Base-by-base conservation (phyloP, 75 land plant species). In the Cunninghamia lanceolata region DNA sequence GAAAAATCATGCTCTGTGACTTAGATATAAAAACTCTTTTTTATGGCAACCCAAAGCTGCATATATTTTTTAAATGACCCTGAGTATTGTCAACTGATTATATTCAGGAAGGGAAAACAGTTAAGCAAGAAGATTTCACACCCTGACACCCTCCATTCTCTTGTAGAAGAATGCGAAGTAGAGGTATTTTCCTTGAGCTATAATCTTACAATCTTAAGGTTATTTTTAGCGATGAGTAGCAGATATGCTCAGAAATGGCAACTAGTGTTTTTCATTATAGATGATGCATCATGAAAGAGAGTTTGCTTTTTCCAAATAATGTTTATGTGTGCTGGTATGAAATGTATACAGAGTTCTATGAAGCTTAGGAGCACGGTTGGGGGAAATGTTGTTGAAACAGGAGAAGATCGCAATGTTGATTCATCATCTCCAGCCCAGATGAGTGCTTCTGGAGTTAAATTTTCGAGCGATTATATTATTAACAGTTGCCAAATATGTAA, bases 401-500 rank as follows among this genome's bases (percentile, higher is more conserved):
- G 50, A 43, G 32, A 80, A 45, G 82, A 11, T 40, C 30, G 3
- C 40, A 25, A 43, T 39, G 40, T 43, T 25, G 82, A 79, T 7
- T 21, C 11, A 43, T 30, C 82, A 79, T 43, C 82, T 21, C 32
- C 47, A 36, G 82, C 14, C 0, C 82, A 43, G 47, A 40, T 42
- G 46, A 43, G 47, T 79, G 47, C 47, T 42, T 79, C 82, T 79
- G 47, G 43, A 1, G 82, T 40, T 4, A 79, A 79, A 43, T 43
- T 46, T 40, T 42, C 45, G 2, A 79, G 30, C 25, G 82, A 79
- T 79, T 25, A 19, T 43, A 19, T 42, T 43, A 43, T 3, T 79
- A 79, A 79, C n/a, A 28, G 39, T 40, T 79, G 82, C 46, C 82
- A 79, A 79, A n/a, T 80, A 0, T 80, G 82, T 80, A 80, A 80